A percentile compares a stretch with the other conserved stretches of the same genome.
These are phyloP conservation scores for Dentipellis fragilis DNA, from an alignment of 768 basidiomycete species.

Conservation along the genomic window DNA sequence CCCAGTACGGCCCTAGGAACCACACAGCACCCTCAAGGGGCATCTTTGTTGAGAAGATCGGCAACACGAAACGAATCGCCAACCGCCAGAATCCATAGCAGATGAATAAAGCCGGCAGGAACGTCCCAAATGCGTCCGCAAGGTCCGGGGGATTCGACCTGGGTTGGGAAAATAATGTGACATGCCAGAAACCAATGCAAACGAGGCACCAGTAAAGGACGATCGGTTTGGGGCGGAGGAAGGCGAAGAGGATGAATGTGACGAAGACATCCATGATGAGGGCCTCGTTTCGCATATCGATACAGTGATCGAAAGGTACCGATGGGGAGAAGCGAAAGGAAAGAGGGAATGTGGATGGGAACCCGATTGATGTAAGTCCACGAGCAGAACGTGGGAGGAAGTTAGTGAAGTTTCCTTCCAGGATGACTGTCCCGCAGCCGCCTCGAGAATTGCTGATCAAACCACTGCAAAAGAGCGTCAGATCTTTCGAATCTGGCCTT, in stretches of 20 bases:
- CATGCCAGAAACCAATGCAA: constrained; percentile 81
- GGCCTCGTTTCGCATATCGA: constrained; percentile 59
- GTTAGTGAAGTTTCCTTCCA: constrained; percentile 64
- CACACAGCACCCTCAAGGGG: constrained; percentile 67
- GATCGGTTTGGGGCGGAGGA: constrained; percentile 63
- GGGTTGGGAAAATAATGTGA: constrained; percentile 71
- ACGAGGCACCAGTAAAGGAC: constrained; percentile 69
- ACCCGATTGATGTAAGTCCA: constrained; percentile 63
- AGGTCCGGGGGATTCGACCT: constrained; percentile 55
- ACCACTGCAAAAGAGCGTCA: constrained; percentile 33
- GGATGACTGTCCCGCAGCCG: constrained; percentile 64
- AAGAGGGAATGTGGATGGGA: constrained; percentile 66
- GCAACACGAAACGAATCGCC: constrained; percentile 65
- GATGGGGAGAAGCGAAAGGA: constrained; percentile 47
- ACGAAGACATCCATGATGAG: constrained; percentile 66
- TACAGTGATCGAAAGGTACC: constrained; percentile 48
- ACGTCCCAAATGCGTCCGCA: constrained; percentile 63
- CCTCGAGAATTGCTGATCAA: constrained; percentile 53
- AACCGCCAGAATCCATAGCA: constrained; percentile 72
- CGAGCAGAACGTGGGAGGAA: constrained; percentile 50
- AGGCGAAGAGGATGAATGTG: constrained; percentile 55
- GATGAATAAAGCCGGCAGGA: constrained; percentile 71
- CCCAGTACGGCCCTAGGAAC: constrained; percentile 75
- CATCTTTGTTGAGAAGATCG: constrained; percentile 45
- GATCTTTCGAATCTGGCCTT: background rate